phyloP scores from a whole-genome alignment of 768 basidiomycete species.

The Pleurotus tuoliensis region DNA sequence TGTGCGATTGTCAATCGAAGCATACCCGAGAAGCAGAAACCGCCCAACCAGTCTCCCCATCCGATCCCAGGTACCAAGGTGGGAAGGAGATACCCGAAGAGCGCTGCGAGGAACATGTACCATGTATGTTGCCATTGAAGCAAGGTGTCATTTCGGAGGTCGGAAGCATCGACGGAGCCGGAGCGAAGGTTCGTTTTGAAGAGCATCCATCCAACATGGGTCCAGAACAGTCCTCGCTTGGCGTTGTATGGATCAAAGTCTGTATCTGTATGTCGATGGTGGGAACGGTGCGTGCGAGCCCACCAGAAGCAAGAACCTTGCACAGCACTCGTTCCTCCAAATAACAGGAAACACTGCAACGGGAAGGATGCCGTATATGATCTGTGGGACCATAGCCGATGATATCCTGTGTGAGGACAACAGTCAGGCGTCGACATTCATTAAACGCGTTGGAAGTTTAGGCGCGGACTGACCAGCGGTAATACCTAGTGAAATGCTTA shows the following conservation, averaged over 20 bases:
- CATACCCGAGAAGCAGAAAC: conserved; percentile 73
- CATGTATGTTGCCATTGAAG: conserved; percentile 76
- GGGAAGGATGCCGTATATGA: conserved; percentile 74
- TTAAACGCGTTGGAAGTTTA: not conserved
- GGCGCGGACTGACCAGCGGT: conserved; percentile 35
- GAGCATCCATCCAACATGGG: conserved; percentile 84
- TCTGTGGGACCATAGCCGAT: conserved; percentile 84
- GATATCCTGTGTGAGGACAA: conserved; percentile 50
- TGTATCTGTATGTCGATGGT: conserved; percentile 83
- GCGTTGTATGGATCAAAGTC: conserved; percentile 84
- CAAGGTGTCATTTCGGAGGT: conserved; percentile 64
- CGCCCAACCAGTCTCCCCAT: conserved; percentile 77
- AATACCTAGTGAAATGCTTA: conserved; percentile 31
- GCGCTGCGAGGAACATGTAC: conserved; percentile 58
- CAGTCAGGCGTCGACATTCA: not conserved
- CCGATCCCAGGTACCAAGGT: conserved; percentile 63
- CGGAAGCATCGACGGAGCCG: conserved; percentile 70
- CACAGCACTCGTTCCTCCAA: conserved; percentile 78
- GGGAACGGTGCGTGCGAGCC: conserved; percentile 79
- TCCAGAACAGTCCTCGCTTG: conserved; percentile 72
- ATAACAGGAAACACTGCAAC: conserved; percentile 65
- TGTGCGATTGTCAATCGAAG: conserved; percentile 72
- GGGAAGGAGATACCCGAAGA: conserved; percentile 74
- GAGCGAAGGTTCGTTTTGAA: conserved; percentile 69
- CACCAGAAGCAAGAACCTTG: conserved; percentile 89